A percentile compares a stretch with the other conserved stretches of the same genome.
Conservation (phyloP, 306 rosid genomes). For the Abrus pulchellus region DNA sequence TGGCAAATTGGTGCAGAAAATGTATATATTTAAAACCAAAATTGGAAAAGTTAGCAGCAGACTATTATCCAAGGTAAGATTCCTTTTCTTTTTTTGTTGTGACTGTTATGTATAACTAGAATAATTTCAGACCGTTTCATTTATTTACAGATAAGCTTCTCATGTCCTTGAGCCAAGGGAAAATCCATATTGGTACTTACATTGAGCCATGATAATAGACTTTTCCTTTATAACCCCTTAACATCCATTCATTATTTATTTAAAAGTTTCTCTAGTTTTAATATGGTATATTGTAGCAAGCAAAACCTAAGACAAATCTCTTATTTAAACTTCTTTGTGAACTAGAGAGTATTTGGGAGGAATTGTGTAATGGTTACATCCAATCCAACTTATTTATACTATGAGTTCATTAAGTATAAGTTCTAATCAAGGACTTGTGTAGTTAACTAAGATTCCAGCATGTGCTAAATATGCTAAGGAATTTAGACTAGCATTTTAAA, state of each 20-base stretch:
- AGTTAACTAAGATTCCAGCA: not conserved
- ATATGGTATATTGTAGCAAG: not conserved
- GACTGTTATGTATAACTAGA: not conserved
- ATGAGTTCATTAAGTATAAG: not conserved
- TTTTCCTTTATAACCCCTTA: slow-evolving; percentile 13
- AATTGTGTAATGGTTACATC: not conserved
- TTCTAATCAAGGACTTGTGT: not conserved
- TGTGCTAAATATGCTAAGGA: not conserved
- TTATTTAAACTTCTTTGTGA: not conserved
- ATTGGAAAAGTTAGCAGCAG: slow-evolving; percentile 85
- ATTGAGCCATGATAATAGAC: not conserved
- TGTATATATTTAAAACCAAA: slow-evolving; percentile 87
- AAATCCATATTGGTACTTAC: not conserved
- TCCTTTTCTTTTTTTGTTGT: not conserved
- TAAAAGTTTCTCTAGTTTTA: slow-evolving; percentile 5
- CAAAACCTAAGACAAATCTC: not conserved
- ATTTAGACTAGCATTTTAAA: slow-evolving; percentile 21
- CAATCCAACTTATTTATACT: slow-evolving; percentile 7
- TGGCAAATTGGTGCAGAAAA: slow-evolving; percentile 96
- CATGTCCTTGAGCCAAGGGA: slow-evolving; percentile 1
- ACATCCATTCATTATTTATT: not conserved
- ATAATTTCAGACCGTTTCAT: slow-evolving; percentile 7
- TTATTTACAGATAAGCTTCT: slow-evolving; percentile 6
- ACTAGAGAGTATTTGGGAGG: slow-evolving; percentile 1
- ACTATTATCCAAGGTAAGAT: slow-evolving; percentile 71